Percentiles rank a stretch among this genome's conserved stretches.
These are phyloP conservation scores for Pezicula rhizophila DNA, from an alignment of 2,329 filamentous ascomycete genomes.

Conservation along the genomic window DNA sequence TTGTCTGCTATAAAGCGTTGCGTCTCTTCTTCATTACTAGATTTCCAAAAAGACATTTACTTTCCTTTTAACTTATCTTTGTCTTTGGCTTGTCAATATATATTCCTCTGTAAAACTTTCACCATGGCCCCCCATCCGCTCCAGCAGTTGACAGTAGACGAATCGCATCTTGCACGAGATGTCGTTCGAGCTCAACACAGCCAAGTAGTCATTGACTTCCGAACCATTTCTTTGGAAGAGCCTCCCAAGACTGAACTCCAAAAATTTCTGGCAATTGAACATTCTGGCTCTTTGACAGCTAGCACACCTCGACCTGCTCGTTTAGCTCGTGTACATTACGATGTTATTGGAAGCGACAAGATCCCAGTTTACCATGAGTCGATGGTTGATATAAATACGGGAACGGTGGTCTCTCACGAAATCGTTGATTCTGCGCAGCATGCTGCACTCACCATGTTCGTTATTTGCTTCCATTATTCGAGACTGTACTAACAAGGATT, in stretches of 20 bases:
- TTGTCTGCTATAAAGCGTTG: too few relatives aligned
- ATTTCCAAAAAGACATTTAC: not conserved
- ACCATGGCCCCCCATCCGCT: slow-evolving; percentile 36
- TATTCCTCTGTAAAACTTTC: slow-evolving; percentile 1
- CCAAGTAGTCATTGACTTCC: slow-evolving; percentile 51
- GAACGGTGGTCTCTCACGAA: slow-evolving; percentile 36
- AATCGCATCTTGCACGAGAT: slow-evolving; percentile 46
- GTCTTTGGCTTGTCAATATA: not conserved
- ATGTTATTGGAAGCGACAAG: slow-evolving; percentile 46
- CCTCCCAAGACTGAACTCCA: slow-evolving; percentile 44
- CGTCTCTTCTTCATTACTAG: too few relatives aligned
- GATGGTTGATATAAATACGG: slow-evolving; percentile 39
- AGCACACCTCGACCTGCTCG: slow-evolving; percentile 38
- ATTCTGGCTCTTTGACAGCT: slow-evolving; percentile 30
- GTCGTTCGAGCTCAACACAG: slow-evolving; percentile 27
- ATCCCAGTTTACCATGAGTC: slow-evolving; percentile 48
- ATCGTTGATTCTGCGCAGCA: slow-evolving; percentile 42
- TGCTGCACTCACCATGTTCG: slow-evolving; percentile 39
- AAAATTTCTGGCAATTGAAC: slow-evolving; percentile 41
- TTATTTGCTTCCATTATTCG: not conserved
- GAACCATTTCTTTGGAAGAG: slow-evolving; percentile 50
- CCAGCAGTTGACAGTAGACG: slow-evolving; percentile 36
- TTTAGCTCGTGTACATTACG: slow-evolving; percentile 48
- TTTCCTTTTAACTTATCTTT: not conserved
- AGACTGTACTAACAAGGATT: slow-evolving; percentile 21